Conservation (phyloP, 73 alveolate species). For the Paramecium octaurelia region DNA sequence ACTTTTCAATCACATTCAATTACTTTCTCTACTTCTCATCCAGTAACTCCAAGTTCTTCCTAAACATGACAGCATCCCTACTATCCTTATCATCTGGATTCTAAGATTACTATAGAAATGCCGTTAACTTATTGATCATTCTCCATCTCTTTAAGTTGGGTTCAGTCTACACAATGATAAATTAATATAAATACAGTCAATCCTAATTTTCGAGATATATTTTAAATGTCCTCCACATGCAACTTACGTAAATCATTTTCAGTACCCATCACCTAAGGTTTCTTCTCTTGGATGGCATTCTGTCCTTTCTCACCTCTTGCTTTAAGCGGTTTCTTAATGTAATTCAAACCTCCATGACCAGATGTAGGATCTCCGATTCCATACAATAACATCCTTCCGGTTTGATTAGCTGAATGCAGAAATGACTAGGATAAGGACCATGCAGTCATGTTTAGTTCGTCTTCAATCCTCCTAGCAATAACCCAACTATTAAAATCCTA, state of each 20-base stretch:
- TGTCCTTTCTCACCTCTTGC: constrained; percentile 62
- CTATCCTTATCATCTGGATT: background rate
- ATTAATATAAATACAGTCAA: constrained; percentile 54
- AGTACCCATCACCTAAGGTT: constrained; percentile 92
- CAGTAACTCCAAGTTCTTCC: background rate
- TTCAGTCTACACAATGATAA: background rate
- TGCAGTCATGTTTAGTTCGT: constrained; percentile 95
- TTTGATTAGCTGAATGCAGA: constrained; percentile 76
- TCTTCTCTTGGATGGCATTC: constrained; percentile 74
- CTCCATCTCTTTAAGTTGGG: background rate
- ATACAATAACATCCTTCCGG: constrained; percentile 91
- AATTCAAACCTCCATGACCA: constrained; percentile 98
- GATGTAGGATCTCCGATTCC: constrained; percentile 98
- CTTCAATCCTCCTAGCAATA: constrained; percentile 92
- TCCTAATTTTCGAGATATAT: constrained; percentile 67
- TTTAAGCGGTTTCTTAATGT: constrained; percentile 91
- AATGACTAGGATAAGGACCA: constrained; percentile 93
- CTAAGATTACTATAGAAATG: background rate
- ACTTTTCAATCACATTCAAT: constrained; percentile 24
- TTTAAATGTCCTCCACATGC: constrained; percentile 82
- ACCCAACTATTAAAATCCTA: constrained; percentile 46
- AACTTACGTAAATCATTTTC: constrained; percentile 95
- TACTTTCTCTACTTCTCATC: background rate
- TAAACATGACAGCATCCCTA: background rate
- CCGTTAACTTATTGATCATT: background rate